phyloP scores from a whole-genome alignment of 2,329 filamentous ascomycete genomes.

The Mycosphaerelloides madeirae region DNA sequence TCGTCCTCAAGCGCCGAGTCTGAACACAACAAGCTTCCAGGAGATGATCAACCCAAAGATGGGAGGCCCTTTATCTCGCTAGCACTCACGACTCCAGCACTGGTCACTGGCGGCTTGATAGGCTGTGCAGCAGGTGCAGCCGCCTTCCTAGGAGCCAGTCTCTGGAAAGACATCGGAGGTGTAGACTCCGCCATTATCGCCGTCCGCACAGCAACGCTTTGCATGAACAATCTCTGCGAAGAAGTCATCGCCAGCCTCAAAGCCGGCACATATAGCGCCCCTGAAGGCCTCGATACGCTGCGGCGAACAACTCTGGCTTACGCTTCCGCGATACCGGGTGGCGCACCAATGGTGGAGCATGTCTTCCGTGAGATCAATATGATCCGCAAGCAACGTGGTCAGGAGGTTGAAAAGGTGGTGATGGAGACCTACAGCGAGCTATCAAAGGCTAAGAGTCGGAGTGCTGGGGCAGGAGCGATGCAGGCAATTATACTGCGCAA shows the following conservation, averaged over 20 bases:
- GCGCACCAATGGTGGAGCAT: constrained; percentile 23
- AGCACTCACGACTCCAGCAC: constrained; percentile 19
- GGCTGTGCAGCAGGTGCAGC: constrained; percentile 27
- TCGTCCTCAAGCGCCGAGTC: too few species aligned
- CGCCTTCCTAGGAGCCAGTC: constrained; percentile 22
- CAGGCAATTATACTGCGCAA: constrained; percentile 21
- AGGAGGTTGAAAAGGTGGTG: constrained; percentile 24
- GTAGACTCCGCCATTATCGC: constrained; percentile 24
- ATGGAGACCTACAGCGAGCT: constrained; percentile 21
- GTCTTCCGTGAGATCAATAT: constrained; percentile 26
- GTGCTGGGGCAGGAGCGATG: constrained; percentile 18
- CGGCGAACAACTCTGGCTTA: constrained; percentile 28
- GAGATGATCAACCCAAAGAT: too few species aligned
- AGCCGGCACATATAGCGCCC: constrained; percentile 26
- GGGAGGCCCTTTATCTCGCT: constrained; percentile 1
- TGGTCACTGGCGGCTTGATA: constrained; percentile 27
- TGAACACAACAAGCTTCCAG: too few species aligned
- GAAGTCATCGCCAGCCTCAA: constrained; percentile 26
- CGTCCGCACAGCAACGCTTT: constrained; percentile 23
- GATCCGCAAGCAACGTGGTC: constrained; percentile 23
- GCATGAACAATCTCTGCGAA: constrained; percentile 26
- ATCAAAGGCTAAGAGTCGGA: constrained; percentile 16
- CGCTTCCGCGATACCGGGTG: constrained; percentile 24
- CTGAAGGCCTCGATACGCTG: constrained; percentile 29
- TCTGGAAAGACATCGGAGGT: constrained; percentile 26